Conservation (phyloP, 768 basidiomycete species). For the Pleurotus salmoneostramineus region DNA sequence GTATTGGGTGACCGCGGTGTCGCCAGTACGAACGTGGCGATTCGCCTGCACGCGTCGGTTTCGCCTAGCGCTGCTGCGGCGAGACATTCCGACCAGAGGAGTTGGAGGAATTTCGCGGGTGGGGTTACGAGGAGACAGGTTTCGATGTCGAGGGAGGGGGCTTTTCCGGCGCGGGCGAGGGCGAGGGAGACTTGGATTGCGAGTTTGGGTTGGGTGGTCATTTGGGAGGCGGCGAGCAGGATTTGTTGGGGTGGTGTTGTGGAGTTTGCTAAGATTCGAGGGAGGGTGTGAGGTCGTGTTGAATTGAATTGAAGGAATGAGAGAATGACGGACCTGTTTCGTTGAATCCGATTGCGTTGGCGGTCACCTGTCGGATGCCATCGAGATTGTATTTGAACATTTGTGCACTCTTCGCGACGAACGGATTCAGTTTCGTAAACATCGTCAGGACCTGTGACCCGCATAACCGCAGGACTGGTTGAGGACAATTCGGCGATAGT, state of each 20-base stretch:
- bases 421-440: slow-evolving; percentile 34
- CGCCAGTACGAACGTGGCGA: slow-evolving; percentile 66
- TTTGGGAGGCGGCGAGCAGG: slow-evolving; percentile 12
- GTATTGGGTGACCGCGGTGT: slow-evolving; percentile 45
- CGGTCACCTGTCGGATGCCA: slow-evolving; percentile 1
- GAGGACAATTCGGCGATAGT: slow-evolving; percentile 62
- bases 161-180: slow-evolving; percentile 57
- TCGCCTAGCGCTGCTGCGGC: slow-evolving; percentile 52
- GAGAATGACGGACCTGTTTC: slow-evolving; percentile 1
- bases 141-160: slow-evolving; percentile 61
- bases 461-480: slow-evolving; percentile 61
- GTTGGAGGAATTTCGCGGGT: slow-evolving; percentile 57
- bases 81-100: slow-evolving; percentile 67
- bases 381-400: slow-evolving; percentile 1
- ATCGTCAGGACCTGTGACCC: slow-evolving; percentile 47
- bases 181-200: slow-evolving; percentile 55
- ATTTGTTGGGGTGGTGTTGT: not conserved
- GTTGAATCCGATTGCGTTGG: slow-evolving; percentile 9
- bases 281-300: not conserved
- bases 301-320: not conserved
- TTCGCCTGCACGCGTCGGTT: slow-evolving; percentile 56
- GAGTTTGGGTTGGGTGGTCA: slow-evolving; percentile 51
- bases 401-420: slow-evolving; percentile 9
- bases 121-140: slow-evolving; percentile 57
- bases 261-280: not conserved